Conservation (phyloP, 2,329 filamentous ascomycete genomes). For the Geosmithia putterillii region DNA sequence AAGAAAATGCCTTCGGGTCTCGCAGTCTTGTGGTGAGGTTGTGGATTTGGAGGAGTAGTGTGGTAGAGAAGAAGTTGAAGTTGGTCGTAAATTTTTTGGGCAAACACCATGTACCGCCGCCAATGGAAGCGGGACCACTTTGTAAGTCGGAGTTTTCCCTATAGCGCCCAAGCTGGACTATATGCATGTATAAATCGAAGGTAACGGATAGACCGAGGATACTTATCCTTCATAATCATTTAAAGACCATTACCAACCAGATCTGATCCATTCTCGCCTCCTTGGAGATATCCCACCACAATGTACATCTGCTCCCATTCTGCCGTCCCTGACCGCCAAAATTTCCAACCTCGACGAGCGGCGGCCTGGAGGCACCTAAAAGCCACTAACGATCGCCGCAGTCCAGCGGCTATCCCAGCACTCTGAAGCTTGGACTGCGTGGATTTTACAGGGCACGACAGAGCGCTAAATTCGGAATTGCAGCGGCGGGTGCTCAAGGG, state of each 20-base stretch:
- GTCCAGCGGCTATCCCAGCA: too few species aligned
- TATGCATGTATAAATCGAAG: too few species aligned
- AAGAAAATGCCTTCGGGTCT: not conserved
- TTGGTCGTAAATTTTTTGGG: not conserved
- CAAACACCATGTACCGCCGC: not conserved
- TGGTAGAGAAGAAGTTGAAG: not conserved
- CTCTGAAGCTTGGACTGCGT: too few species aligned
- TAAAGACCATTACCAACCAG: not conserved
- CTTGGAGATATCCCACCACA: not conserved
- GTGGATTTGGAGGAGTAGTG: not conserved
- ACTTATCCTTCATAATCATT: too few species aligned
- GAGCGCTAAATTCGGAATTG: too few species aligned
- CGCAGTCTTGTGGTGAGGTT: not conserved
- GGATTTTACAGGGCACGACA: too few species aligned
- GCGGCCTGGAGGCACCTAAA: too few species aligned
- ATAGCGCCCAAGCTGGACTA: not conserved
- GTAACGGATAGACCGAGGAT: too few species aligned
- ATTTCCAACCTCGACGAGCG: not conserved
- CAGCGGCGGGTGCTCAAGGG: too few species aligned
- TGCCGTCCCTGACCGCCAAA: not conserved
- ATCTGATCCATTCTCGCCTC: not conserved
- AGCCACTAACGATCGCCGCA: not conserved
- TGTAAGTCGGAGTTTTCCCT: not conserved
- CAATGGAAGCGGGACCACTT: not conserved
- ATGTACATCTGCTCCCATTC: not conserved